Evolutionary conservation across 2,329 filamentous ascomycete species (phyloP), one percentile per base, ranked within the genome.

Genomic region (Colletotrichum orbiculare): DNA sequence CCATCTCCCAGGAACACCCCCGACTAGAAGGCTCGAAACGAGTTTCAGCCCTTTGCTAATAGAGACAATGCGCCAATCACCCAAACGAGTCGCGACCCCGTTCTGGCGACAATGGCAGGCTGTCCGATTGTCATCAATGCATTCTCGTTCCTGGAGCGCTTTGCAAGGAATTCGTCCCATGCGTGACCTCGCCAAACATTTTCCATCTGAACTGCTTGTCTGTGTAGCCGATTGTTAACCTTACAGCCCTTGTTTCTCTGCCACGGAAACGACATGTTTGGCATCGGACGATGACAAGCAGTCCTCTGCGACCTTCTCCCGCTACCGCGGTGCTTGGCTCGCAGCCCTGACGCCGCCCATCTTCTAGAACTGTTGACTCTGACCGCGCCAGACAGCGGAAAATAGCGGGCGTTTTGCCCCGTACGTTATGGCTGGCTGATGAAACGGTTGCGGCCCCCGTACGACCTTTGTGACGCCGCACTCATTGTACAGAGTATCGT

Each of bases 31-130:
- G 45, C 41, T 42, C 41, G 46, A 56, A 47, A 56, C 52, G 62
- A 48, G 63, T 63, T 66, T 66, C 63, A 66, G 58, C 58, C 37
- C 42, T 11, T 65, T 25, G 8, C 37, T 34, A 45, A 48, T 10
- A 17, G 58, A 53, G 58, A 33, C 47, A 60, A 50, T 53, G 63
- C 58, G 41, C 63, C 63, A 66, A 57, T 54, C 58, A 63, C 53
- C 63, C 59, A 53, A 66, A 53, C 58, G 43, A 5, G 13, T 50
- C 45, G 37, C 25, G 33, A 37, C 39, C 37, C 39, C 35, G 45
- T 34, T 34, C 39, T 41, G 48, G 12, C 25, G n/a, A 42, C 63
- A 41, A 66, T 53, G 58, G 37, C 41, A 41, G 53, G 25, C 46
- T 37, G 58, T 57, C 41, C 58, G 17, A 47, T 33, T 39, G 50